Evolutionary conservation across 805 yeast species (phyloP), one percentile per base, ranked within the genome.

Genomic region (Yarrowia osloensis): DNA sequence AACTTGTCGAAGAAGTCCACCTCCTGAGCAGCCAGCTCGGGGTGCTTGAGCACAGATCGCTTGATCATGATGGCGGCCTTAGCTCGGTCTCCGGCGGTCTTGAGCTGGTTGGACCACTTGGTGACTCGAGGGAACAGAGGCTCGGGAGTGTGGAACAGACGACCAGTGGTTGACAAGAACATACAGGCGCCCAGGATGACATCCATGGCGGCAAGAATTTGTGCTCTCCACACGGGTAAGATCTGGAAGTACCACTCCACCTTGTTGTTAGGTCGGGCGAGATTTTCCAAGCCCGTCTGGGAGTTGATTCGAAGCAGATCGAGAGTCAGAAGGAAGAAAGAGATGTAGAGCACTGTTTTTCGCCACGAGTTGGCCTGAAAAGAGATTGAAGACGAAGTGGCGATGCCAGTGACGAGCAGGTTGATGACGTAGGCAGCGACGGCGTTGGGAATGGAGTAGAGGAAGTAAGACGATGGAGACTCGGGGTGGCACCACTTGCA

Each of bases 401-500:
- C 61, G 12, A 68, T 29, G 33, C 70, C 67, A 17, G 69, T 52
- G 7, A 66, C 69, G 11, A 52, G 61, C 24, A 67, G 35, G 52
- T 70, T 68, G 37, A 68, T 44, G 21, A 70, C 44, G 33, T 71
- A 71, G 4, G 73, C 70, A 33, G 66, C 46, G 7, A 66, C 35
- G 13, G 68, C 46, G 28, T 62, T 59, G 15, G 73, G 73, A n/a
- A 69, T 35, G 4, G 66, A 37, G 59, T 70, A 72, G 47, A 68
- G 31, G 31, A 70, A 33, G 31, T 67, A 71, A 7, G 70, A 55
- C n/a, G 42, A 46, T 8, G 46, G 69, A 6, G 63, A 50, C 28
- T 63, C 57, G 22, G 66, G 46, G 13, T 57, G 62, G 52, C 74
- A 72, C 73, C 73, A 72, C 13, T 67, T 68, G 40, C 74, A 72